A percentile compares a stretch with the other conserved stretches of the same genome.
phyloP scores from a whole-genome alignment of 2,329 filamentous ascomycete species.

The Sporothrix variecibatus region DNA sequence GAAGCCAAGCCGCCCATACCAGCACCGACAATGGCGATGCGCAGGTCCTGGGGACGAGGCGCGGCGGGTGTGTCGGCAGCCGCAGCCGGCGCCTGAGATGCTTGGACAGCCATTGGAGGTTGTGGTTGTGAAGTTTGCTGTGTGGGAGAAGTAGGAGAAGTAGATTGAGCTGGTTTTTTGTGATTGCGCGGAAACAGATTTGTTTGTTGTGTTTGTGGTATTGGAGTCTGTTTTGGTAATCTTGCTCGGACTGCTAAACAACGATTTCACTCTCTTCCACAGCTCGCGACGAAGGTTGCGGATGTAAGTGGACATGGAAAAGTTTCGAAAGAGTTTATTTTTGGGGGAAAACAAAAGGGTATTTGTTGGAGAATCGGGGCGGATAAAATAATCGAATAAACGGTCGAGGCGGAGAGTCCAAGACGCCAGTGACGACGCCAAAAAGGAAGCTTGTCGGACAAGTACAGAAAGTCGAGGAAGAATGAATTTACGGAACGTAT shows the following conservation, averaged over 20 bases:
- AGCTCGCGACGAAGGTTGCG: not conserved
- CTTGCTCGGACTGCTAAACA: not conserved
- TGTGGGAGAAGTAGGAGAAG: not conserved
- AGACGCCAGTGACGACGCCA: not conserved
- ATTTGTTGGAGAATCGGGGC: not conserved
- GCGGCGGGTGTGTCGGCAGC: not conserved
- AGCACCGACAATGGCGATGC: conserved; percentile 39
- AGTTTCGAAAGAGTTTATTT: not conserved
- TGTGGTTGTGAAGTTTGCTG: not conserved
- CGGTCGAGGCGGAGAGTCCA: not conserved
- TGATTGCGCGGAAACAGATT: not conserved
- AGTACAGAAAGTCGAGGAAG: not conserved
- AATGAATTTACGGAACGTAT: not conserved
- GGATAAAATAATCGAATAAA: not conserved
- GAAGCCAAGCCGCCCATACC: conserved; percentile 76
- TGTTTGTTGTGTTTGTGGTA: not conserved
- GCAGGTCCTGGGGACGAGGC: conserved; percentile 27
- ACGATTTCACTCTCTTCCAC: not conserved
- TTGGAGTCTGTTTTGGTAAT: not conserved
- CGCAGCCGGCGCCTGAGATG: not conserved
- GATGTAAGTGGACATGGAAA: conserved; percentile 4
- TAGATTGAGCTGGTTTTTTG: not conserved
- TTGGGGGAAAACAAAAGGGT: not conserved
- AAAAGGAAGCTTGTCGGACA: not conserved
- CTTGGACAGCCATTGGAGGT: not conserved